phyloP scores from a whole-genome alignment of 805 yeast species.

The Metschnikowia continentalis region DNA sequence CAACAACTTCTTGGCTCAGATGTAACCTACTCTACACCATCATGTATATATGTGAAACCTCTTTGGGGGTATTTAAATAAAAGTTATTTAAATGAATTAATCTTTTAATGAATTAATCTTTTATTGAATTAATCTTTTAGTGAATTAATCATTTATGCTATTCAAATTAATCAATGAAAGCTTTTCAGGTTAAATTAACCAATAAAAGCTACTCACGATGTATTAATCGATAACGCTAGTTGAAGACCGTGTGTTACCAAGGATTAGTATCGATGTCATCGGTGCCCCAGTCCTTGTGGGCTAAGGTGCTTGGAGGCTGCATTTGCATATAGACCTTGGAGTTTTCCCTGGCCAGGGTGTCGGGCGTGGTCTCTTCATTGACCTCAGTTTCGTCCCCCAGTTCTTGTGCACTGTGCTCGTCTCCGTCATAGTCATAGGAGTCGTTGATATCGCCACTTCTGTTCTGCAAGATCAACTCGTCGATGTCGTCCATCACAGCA shows the following conservation, averaged over 20 bases:
- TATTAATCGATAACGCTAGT: too few species aligned
- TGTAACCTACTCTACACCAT: conserved; percentile 9
- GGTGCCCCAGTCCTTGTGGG: conserved; percentile 46
- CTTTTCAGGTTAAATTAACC: neutral
- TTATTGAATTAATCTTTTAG: too few species aligned
- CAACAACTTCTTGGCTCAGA: conserved; percentile 63
- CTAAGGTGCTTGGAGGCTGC: conserved; percentile 46
- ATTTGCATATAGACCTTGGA: conserved; percentile 45
- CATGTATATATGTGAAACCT: conserved; percentile 11
- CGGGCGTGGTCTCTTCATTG: neutral
- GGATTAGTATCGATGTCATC: conserved; percentile 62
- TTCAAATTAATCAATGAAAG: too few species aligned
- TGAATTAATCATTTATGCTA: too few species aligned
- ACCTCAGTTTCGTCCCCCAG: conserved; percentile 19
- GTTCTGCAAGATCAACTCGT: conserved; percentile 45
- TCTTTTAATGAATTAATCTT: too few species aligned
- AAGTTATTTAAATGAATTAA: neutral
- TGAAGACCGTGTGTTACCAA: conserved; percentile 41
- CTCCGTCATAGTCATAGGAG: conserved; percentile 27
- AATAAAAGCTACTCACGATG: neutral
- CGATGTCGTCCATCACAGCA: conserved; percentile 66
- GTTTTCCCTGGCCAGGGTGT: conserved; percentile 16
- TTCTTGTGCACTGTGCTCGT: conserved; percentile 19
- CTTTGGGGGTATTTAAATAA: neutral
- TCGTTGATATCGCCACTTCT: conserved; percentile 27